Evolutionary conservation across 1,284 basidiomycete species (phyloP), one percentile per base, ranked within the genome.

Genomic region (Hypsizygus ulmarius): DNA sequence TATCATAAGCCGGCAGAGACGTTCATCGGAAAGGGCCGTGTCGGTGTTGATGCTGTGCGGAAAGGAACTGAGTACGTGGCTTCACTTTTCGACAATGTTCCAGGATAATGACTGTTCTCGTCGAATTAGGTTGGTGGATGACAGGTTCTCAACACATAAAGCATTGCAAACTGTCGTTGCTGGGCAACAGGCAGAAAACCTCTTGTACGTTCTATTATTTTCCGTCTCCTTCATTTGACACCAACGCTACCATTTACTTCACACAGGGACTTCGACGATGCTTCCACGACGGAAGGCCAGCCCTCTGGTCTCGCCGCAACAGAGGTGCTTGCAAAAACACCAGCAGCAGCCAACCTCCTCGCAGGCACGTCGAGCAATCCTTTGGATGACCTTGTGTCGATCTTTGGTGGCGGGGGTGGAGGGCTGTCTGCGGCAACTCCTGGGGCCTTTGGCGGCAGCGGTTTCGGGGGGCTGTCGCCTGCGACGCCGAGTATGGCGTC

Each of bases 1-100:
- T 97, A 97, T 61, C 94, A 97, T 71, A 97, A 96, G 67, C 97
- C 97, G 0, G 87, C 87, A 14, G 92, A 87, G 65, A 95, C 93
- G 0, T 95, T 95, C 60, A 82, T 95, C 49, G 93, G 93, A 1
- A 80, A 81, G 57, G 93, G 93, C 9, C 76, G 91, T 34, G 75
- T 95, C 48, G 85, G 94, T 7, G 92, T 86, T 0, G 93, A 96
- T 57, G 79, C 90, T 12, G 77, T 97, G 59, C 77, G 78, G 60
- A 84, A 82, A 60, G 81, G 75, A 41, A 58, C 71, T 52, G 91
- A 92, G 90, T 90, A 72, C 74, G 88, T 82, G 35, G 43, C 35
- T 56, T 57, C 38, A 38, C 47, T 34, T 18, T 32, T 36, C 8
- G 45, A 10, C 35, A 37, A 32, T 40, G 30, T 39, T 49, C 27